phyloP scores from a whole-genome alignment of 495 filamentous ascomycete genomes.

The Xylaria palmicola region DNA sequence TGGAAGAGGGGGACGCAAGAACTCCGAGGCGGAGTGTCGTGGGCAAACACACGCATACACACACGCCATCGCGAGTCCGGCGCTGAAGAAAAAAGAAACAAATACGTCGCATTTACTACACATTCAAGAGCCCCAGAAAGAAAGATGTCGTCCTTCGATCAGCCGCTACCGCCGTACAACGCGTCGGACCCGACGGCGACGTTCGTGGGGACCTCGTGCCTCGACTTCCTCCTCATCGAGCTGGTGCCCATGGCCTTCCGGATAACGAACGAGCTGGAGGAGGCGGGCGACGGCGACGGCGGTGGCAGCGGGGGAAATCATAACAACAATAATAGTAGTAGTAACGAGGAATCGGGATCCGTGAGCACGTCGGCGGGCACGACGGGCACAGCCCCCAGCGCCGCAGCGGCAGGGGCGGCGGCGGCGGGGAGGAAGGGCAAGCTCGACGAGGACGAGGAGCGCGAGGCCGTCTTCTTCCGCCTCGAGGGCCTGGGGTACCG shows the following conservation, averaged over 20 bases:
- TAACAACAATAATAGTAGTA: constrained; percentile 6
- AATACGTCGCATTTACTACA: not conserved
- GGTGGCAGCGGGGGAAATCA: not conserved
- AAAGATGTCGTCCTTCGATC: constrained; percentile 73
- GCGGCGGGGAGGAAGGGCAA: constrained; percentile 23
- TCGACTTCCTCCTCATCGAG: constrained; percentile 94
- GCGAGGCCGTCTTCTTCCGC: constrained; percentile 79
- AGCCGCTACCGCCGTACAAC: constrained; percentile 65
- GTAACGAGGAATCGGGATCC: constrained; percentile 17
- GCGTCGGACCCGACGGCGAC: constrained; percentile 73
- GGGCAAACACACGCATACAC: too few species aligned
- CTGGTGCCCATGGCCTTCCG: constrained; percentile 92
- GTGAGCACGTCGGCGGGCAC: constrained; percentile 25
- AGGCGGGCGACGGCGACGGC: constrained; percentile 26
- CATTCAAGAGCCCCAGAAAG: not conserved
- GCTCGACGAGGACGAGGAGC: constrained; percentile 69
- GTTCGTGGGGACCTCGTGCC: constrained; percentile 74
- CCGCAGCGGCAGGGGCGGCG: not conserved
- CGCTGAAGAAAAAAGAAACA: not conserved
- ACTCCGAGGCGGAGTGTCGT: too few species aligned
- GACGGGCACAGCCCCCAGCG: constrained; percentile 22
- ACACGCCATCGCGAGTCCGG: not conserved
- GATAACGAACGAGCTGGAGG: constrained; percentile 60
- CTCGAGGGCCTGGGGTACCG: constrained; percentile 87
- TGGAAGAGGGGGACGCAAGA: too few species aligned